Evolutionary conservation across 495 filamentous ascomycete genomes (phyloP).

Genomic region (Pyrenopolyporus hunteri): DNA sequence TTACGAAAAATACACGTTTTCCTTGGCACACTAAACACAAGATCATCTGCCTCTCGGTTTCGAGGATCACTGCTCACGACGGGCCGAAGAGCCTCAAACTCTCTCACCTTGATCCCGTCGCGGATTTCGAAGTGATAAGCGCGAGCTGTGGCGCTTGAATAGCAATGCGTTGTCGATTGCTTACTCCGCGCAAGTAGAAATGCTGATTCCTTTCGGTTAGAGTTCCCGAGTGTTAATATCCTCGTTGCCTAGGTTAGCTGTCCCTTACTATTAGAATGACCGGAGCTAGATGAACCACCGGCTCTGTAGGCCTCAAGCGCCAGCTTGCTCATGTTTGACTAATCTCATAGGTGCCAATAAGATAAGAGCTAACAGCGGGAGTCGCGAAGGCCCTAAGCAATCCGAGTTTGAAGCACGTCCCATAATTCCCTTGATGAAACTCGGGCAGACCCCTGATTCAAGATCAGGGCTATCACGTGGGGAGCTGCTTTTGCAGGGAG

Average conservation of each 20-base stretch:
- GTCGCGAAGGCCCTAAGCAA: constrained; percentile 8
- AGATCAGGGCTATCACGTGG: constrained; percentile 30
- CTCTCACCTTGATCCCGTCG: background rate
- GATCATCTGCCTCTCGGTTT: constrained; percentile 21
- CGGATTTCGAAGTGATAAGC: background rate
- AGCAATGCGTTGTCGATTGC: constrained; percentile 4
- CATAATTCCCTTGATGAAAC: constrained; percentile 36
- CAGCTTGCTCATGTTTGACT: constrained; percentile 14
- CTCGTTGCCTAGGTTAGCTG: constrained; percentile 11
- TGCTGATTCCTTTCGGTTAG: constrained; percentile 7
- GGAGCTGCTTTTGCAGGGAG: background rate
- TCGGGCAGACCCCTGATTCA: constrained; percentile 34
- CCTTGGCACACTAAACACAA: constrained; percentile 19
- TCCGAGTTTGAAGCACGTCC: constrained; percentile 37
- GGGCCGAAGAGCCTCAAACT: constrained; percentile 30
- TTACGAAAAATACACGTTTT: constrained; percentile 4
- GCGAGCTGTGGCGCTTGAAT: background rate
- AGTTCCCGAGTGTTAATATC: background rate
- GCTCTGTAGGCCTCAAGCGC: constrained; percentile 15
- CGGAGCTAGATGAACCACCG: constrained; percentile 29
- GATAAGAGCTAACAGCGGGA: constrained; percentile 9
- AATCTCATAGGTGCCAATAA: constrained; percentile 15
- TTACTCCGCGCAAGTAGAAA: background rate
- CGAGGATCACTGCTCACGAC: constrained; percentile 12
- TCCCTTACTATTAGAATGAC: no score